A percentile compares a stretch with the other conserved stretches of the same genome.
Conservation (phyloP, 2,329 filamentous ascomycete genomes). For the Sordariomycetes sp. region DNA sequence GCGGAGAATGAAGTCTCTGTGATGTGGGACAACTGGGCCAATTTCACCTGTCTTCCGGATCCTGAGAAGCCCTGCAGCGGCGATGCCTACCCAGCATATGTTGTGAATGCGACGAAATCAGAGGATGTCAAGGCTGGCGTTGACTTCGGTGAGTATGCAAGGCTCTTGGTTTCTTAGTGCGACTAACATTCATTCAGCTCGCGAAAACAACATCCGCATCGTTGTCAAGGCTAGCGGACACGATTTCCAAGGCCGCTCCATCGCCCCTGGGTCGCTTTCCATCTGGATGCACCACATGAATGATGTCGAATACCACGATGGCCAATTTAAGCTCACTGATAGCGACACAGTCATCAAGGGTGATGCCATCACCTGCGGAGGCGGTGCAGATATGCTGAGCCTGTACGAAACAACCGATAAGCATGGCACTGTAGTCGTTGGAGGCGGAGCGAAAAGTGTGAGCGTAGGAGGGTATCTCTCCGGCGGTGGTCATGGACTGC, state of each 20-base stretch:
- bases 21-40: constrained; percentile 32
- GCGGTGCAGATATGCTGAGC: constrained; percentile 42
- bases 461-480: constrained; percentile 52
- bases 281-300: constrained; percentile 44
- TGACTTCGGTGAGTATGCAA: constrained; percentile 27
- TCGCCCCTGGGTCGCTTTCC: constrained; percentile 39
- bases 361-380: constrained; percentile 40
- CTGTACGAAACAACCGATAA: constrained; percentile 34
- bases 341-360: constrained; percentile 30
- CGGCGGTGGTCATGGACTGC: constrained; percentile 49
- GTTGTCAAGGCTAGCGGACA: constrained; percentile 30
- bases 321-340: constrained; percentile 29
- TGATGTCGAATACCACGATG: constrained; percentile 23
- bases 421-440: constrained; percentile 39
- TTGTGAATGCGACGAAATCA: constrained; percentile 22
- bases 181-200: constrained; percentile 17
- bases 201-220: constrained; percentile 30
- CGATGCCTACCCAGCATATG: constrained; percentile 23
- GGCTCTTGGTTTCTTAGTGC: background rate
- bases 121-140: constrained; percentile 23
- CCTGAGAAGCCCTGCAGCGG: constrained; percentile 20
- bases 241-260: constrained; percentile 34
- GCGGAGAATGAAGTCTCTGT: constrained; percentile 18
- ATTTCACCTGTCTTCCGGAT: constrained; percentile 40
- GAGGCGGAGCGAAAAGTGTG: constrained; percentile 45